phyloP scores from a whole-genome alignment of 2,329 filamentous ascomycete genomes.

The Aspergillus quadricinctus region DNA sequence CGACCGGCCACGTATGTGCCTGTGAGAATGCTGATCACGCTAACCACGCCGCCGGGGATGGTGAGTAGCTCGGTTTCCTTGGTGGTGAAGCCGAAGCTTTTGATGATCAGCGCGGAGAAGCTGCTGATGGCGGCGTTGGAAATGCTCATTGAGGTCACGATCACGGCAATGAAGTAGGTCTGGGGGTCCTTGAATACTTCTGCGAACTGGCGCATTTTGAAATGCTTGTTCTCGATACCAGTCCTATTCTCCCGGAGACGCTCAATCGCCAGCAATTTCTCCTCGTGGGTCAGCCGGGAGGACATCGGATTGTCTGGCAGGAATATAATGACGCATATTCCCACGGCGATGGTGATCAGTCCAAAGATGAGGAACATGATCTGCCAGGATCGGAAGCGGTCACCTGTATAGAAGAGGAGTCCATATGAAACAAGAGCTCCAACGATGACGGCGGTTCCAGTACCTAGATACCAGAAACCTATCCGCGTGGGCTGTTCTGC shows the following conservation, averaged over 20 bases:
- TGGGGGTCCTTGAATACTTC: slow-evolving; percentile 46
- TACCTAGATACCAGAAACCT: slow-evolving; percentile 59
- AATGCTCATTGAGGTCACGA: slow-evolving; percentile 33
- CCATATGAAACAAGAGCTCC: slow-evolving; percentile 53
- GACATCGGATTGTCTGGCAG: slow-evolving; percentile 42
- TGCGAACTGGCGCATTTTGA: slow-evolving; percentile 44
- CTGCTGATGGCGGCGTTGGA: slow-evolving; percentile 42
- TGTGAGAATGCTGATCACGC: slow-evolving; percentile 35
- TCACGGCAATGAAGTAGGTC: slow-evolving; percentile 38
- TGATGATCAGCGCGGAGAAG: slow-evolving; percentile 40
- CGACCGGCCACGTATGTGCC: slow-evolving; percentile 34
- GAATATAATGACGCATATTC: slow-evolving; percentile 34
- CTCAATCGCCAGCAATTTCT: slow-evolving; percentile 37
- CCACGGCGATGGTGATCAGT: slow-evolving; percentile 38
- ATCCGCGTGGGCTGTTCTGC: slow-evolving; percentile 56
- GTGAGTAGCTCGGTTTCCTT: slow-evolving; percentile 42
- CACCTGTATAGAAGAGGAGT: slow-evolving; percentile 47
- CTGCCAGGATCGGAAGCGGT: slow-evolving; percentile 43
- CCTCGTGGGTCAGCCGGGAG: slow-evolving; percentile 32
- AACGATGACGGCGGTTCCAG: slow-evolving; percentile 51
- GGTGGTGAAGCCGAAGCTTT: slow-evolving; percentile 41
- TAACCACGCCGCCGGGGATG: slow-evolving; percentile 40
- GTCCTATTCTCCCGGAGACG: slow-evolving; percentile 45
- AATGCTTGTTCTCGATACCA: slow-evolving; percentile 49
- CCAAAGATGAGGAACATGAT: slow-evolving; percentile 49